A percentile compares a stretch with the other conserved stretches of the same genome.
These are phyloP conservation scores for Pseudocercospora musae DNA, from an alignment of 2,329 filamentous ascomycete species.

Conservation along the genomic window DNA sequence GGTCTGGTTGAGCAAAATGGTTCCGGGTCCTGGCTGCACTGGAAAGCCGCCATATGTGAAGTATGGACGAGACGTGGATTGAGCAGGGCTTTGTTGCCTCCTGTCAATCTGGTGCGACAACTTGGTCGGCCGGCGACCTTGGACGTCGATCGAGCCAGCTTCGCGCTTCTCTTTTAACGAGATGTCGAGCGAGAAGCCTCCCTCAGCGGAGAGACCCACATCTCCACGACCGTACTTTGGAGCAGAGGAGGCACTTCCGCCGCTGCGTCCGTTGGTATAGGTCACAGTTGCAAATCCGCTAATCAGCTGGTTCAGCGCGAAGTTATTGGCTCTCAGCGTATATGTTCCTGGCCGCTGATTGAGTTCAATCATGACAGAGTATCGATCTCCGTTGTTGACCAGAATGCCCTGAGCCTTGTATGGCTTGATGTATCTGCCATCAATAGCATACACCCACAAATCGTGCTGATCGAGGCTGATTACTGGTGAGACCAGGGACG, in stretches of 20 bases:
- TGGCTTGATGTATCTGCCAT: constrained; percentile 49
- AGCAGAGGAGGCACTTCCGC: background rate
- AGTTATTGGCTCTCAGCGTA: constrained; percentile 12
- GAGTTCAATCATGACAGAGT: constrained; percentile 51
- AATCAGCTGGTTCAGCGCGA: constrained; percentile 12
- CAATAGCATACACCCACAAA: constrained; percentile 20
- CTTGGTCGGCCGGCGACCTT: background rate
- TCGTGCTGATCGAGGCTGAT: constrained; percentile 19
- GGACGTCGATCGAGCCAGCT: background rate
- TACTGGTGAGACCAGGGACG: constrained; percentile 11
- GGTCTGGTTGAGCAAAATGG: constrained; percentile 9
- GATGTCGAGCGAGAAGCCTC: background rate
- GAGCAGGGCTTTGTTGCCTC: background rate
- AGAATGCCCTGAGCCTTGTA: constrained; percentile 48
- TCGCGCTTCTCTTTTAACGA: background rate
- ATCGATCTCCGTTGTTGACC: constrained; percentile 54
- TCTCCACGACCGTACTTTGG: background rate
- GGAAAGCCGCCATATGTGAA: constrained; percentile 12
- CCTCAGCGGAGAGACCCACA: background rate
- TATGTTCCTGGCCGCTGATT: constrained; percentile 43
- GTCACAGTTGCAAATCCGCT: constrained; percentile 16
- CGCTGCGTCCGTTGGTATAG: background rate
- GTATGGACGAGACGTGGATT: background rate
- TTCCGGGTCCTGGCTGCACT: constrained; percentile 2
- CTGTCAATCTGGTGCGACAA: background rate